A percentile compares a stretch with the other conserved stretches of the same genome.
Evolutionary conservation across 2,329 filamentous ascomycete genomes (phyloP).

Genomic region (Claviceps maximensis): DNA sequence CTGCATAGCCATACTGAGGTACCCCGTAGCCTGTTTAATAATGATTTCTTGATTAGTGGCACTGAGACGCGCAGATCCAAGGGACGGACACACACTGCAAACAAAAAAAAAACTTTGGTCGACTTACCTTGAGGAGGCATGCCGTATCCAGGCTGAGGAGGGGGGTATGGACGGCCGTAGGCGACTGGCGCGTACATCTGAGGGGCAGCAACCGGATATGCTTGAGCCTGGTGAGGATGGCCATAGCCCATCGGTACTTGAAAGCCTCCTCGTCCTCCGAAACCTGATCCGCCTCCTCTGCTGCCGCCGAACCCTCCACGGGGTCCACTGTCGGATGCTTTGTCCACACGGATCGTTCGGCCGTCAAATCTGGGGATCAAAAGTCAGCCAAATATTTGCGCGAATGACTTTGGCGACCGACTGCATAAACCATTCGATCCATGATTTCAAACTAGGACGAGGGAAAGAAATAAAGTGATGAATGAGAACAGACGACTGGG

Average conservation of each 20-base stretch:
- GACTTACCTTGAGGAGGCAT: slow-evolving; percentile 28
- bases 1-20: slow-evolving; percentile 31
- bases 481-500: slow-evolving; percentile 10
- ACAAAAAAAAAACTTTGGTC: neutral
- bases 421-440: neutral
- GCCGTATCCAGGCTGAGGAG: slow-evolving; percentile 21
- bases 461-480: neutral
- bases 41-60: slow-evolving; percentile 5
- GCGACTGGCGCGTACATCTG: slow-evolving; percentile 24
- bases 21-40: slow-evolving; percentile 21
- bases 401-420: neutral
- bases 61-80: neutral
- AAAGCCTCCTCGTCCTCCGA: slow-evolving; percentile 33
- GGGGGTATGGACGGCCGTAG: slow-evolving; percentile 26
- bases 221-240: slow-evolving; percentile 23
- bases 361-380: slow-evolving; percentile 63
- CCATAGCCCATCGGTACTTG: slow-evolving; percentile 26
- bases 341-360: slow-evolving; percentile 87
- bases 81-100: neutral
- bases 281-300: slow-evolving; percentile 24
- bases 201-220: slow-evolving; percentile 19
- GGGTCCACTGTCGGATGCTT: slow-evolving; percentile 69
- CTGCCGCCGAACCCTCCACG: slow-evolving; percentile 31
- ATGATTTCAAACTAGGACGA: neutral
- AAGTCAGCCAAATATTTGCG: slow-evolving; percentile 3